Evolutionary conservation across 495 filamentous ascomycete species (phyloP).

Genomic region (Aspergillus egyptiacus): DNA sequence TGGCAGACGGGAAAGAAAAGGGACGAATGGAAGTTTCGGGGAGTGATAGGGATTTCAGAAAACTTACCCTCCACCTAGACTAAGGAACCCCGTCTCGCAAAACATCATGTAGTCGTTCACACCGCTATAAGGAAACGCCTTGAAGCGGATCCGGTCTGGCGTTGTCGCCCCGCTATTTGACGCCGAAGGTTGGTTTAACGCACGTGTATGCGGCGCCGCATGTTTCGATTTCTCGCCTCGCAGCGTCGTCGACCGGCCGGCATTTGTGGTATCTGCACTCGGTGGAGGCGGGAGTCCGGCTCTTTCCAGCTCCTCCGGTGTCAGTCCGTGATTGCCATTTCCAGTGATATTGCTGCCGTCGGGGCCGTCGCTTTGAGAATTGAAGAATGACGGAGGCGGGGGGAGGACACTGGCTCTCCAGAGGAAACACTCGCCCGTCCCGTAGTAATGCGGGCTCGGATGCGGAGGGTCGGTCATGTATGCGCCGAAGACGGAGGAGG

Average conservation of each 20-base stretch:
- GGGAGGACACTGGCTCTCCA: conserved; percentile 73
- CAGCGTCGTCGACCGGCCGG: conserved; percentile 66
- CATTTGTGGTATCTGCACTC: conserved; percentile 62
- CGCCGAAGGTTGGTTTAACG: conserved; percentile 21
- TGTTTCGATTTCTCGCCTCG: conserved; percentile 21
- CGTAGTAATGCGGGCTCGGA: conserved; percentile 78
- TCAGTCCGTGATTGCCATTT: conserved; percentile 22
- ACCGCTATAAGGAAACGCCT: conserved; percentile 93
- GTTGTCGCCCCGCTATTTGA: conserved; percentile 36
- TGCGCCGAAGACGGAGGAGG: conserved; percentile 73
- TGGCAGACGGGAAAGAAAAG: not conserved
- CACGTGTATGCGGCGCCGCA: conserved; percentile 25
- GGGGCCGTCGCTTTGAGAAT: too few relatives aligned
- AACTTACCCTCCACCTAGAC: conserved; percentile 71
- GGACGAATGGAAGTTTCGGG: too few relatives aligned
- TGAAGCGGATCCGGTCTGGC: conserved; percentile 76
- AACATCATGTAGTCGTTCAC: conserved; percentile 96
- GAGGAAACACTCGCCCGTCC: conserved; percentile 96
- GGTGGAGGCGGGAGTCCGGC: conserved; percentile 63
- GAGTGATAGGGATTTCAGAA: conserved; percentile 3
- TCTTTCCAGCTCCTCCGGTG: conserved; percentile 35
- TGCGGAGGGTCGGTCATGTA: conserved; percentile 86
- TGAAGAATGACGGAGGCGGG: conserved; percentile 37
- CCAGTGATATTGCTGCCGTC: conserved; percentile 23
- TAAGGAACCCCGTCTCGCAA: conserved; percentile 80